Evolutionary conservation across 345 rosid species (phyloP), one percentile per base, ranked within the genome.

Genomic region (Kandelia obovata): DNA sequence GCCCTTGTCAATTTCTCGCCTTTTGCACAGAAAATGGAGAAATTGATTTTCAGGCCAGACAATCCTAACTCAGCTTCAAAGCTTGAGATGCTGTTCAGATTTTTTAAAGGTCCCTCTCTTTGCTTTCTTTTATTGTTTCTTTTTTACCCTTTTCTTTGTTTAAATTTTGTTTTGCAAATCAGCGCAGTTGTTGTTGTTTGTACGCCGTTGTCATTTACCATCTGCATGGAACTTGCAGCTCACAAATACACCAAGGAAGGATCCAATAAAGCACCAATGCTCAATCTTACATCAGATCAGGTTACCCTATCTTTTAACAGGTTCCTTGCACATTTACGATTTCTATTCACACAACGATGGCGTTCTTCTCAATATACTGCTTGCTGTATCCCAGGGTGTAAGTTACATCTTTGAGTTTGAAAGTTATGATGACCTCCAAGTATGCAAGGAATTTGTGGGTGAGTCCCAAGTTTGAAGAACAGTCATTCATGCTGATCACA

Each of bases 361-460:
- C 64, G 17, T 6, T 56, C 8, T 57, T 4, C 49, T 35, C 16
- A 9, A 34, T n/a, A 1, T 17, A 26, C 13, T 23, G 16, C 56
- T 5, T 10, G 20, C 17, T 59, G 49, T 64, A 56, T 77, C 78
- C 17, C 83, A 90, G 96, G 88, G 88, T 69, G 86, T 80, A 68
- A 86, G 82, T 78, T 84, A 79, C 84, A 92, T 95, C 76, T 87
- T 95, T 76, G 90, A 92, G 82, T 90, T 95, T 71, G 97, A 87
- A 60, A 88, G 82, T 81, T 89, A 81, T 62, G 59, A 86, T 1
- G 98, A 94, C 73, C 92, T 94, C 76, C 84, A 87, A 17, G 66
- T 79, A 64, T 95, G 96, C 83, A 88, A 85, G 74, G 96, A 85
- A 72, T 82, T 87, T 81, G 86, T 95, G n/a, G 82, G 99, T 95